Evolutionary conservation across 1,139 yeast genomes (phyloP), one percentile per base, ranked within the genome.

Genomic region (Nakaseomyces bracarensis): DNA sequence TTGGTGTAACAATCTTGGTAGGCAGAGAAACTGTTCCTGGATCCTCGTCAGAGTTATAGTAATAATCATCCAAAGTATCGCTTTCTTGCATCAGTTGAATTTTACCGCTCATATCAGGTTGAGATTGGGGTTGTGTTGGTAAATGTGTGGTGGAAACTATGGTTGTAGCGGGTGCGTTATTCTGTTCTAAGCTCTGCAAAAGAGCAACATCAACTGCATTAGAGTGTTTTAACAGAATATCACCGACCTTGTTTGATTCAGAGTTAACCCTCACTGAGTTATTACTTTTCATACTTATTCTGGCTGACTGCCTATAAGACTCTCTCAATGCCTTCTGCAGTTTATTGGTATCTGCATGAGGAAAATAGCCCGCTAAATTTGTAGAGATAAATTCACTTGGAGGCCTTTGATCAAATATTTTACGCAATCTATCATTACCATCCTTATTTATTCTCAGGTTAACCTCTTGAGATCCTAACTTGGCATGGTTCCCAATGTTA

Each of bases 321-420:
- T 85, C 87, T 23, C 94, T 68, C 37, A 89, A 77, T 1, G 96
- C 87, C 46, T 81, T 79, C 50, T 84, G 83, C 48, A 91, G 70
- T 44, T 81, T 83, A 39, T 72, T 71, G 42, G 79, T 77, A 31
- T 77, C 80, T 0, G 95, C 81, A 40, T 82, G 82, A 0, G 98
- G 98, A 69, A 91, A 91, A 61, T 84, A 91, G 50, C 89, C 96
- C 1, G 87, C 82, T 53, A 91, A 68, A 57, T 91, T 87, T 10
- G 91, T 80, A 1, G 96, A 85, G 50, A 91, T 91, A 55, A 87
- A 74, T 58, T 87, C 96, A 49, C 93, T 81, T 2, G 96, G 91
- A 10, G 98, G 98, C 55, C 97, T 71, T 58, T 86, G 96, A 13
- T 94, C 94, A 58, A 82, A 82, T 49, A 85, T 75, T 47, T 74